Evolutionary conservation across 441 rosid species (phyloP), one percentile per base, ranked within the genome.

Genomic region (Erysimum cheiri): DNA sequence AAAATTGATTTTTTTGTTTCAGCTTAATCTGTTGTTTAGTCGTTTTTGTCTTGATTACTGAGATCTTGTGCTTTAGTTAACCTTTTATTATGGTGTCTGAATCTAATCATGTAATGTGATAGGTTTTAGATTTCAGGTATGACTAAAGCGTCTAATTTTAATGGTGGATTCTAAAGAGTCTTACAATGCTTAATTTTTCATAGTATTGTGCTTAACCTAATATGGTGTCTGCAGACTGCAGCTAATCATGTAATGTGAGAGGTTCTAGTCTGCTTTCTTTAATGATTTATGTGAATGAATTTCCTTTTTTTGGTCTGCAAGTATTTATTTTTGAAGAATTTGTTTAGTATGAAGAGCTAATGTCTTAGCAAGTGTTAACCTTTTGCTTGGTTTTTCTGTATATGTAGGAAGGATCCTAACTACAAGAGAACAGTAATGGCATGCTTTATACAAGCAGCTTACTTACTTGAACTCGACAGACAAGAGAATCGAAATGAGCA

Each of bases 361-460:
- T 2, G n/a, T 44, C 32, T 35, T 5, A 22, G 26, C 58, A 36
- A 56, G 53, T 40, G 24, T 61, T 22, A 33, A 43, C 47, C 63
- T 31, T 55, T 74, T 50, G 48, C 40, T 35, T 43, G 8, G 31
- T n/a, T 47, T 40, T 53, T 56, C 4, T 62, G 2, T 17, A 11
- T 62, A 7, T 66, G 19, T 69, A 93, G 98, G 98, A 93, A 89
- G 76, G 87, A 89, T 32, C 84, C 85, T 4, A 93, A 89, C 77
- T 86, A 93, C 79, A 91, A 87, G 84, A 83, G 96, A 75, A 85
- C 97, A 3, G 95, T 88, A 13, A 70, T 91, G 47, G 91, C 98
- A 28, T 93, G 97, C 80, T 89, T 93, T 85, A 87, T 93, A 43
- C 98, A 93, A 86, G 92, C 89, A 40, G 97, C 89, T 8, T 91